These are phyloP conservation scores for Mortierella sp. DNA, from an alignment of 371 early-diverging fungal species.

Conservation along the genomic window DNA sequence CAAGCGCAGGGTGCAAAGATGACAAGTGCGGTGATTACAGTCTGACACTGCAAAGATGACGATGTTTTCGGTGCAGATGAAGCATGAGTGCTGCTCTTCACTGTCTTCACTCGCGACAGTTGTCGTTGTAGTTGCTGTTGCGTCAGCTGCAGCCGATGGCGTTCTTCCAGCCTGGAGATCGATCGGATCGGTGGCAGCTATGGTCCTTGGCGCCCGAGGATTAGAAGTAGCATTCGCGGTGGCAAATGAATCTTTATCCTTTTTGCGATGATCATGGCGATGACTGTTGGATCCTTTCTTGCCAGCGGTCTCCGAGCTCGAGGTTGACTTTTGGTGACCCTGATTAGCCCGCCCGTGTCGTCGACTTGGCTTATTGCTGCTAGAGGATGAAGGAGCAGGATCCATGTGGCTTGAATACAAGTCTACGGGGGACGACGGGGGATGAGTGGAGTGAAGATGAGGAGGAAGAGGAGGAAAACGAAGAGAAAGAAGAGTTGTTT, in stretches of 20 bases:
- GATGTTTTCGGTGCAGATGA: conserved; percentile 92
- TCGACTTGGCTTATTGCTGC: no score
- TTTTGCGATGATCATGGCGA: conserved; percentile 25
- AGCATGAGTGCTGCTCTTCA: conserved; percentile 72
- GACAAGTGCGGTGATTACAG: conserved; percentile 94
- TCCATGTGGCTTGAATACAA: no score
- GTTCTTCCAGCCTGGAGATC: conserved; percentile 29
- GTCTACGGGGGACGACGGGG: no score
- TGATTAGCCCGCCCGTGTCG: no score
- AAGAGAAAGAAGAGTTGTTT: not conserved
- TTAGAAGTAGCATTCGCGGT: conserved; percentile 3
- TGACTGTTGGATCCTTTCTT: conserved; percentile 13
- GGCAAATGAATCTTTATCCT: not conserved
- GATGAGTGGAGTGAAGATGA: not conserved
- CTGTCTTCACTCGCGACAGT: conserved; percentile 47
- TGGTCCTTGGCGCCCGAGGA: conserved; percentile 27
- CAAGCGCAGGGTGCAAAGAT: conserved; percentile 88
- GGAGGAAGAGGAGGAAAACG: not conserved
- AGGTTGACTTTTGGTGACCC: no score
- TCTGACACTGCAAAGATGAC: conserved; percentile 84
- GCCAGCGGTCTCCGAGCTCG: no score
- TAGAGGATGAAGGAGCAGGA: no score
- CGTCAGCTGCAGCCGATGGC: not conserved
- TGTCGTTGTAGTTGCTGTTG: not conserved
- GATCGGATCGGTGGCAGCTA: conserved; percentile 44